phyloP scores from a whole-genome alignment of 2,329 filamentous ascomycete genomes.

The Venturia effusa region DNA sequence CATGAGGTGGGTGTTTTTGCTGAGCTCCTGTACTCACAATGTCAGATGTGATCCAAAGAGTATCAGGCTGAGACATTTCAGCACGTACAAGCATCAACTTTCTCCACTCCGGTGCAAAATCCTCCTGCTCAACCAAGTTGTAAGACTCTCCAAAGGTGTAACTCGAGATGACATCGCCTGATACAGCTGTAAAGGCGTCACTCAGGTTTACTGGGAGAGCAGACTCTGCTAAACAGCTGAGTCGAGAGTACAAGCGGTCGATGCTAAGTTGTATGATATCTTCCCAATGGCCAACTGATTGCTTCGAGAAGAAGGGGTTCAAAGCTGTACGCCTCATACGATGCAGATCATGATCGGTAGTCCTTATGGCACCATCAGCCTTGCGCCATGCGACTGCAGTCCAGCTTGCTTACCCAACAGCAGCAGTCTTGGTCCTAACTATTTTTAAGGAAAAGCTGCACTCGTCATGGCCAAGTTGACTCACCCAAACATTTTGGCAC shows the following conservation, averaged over 20 bases:
- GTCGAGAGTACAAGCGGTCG: constrained; percentile 7
- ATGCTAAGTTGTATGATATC: constrained; percentile 15
- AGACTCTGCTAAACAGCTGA: not conserved
- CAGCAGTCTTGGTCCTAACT: not conserved
- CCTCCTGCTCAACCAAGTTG: constrained; percentile 15
- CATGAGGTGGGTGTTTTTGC: constrained; percentile 20
- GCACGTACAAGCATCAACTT: constrained; percentile 11
- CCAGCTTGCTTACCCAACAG: constrained; percentile 1
- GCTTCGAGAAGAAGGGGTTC: constrained; percentile 26
- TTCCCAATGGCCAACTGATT: constrained; percentile 15
- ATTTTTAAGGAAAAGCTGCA: not conserved
- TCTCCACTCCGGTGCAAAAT: constrained; percentile 15
- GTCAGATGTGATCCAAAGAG: not conserved
- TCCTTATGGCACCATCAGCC: constrained; percentile 11
- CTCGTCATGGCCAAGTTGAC: not conserved
- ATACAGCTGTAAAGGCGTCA: constrained; percentile 14
- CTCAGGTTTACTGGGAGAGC: constrained; percentile 8
- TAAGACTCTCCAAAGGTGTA: constrained; percentile 17
- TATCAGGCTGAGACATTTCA: constrained; percentile 1
- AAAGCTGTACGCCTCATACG: constrained; percentile 22
- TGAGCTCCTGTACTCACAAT: constrained; percentile 16
- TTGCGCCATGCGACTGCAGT: not conserved
- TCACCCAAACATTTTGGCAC: constrained; percentile 11
- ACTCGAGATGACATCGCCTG: constrained; percentile 16
- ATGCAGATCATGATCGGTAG: constrained; percentile 22